A percentile compares a stretch with the other conserved stretches of the same genome.
These are phyloP conservation scores for Fusarium floridanum DNA, from an alignment of 2,329 filamentous ascomycete genomes.

Conservation along the genomic window DNA sequence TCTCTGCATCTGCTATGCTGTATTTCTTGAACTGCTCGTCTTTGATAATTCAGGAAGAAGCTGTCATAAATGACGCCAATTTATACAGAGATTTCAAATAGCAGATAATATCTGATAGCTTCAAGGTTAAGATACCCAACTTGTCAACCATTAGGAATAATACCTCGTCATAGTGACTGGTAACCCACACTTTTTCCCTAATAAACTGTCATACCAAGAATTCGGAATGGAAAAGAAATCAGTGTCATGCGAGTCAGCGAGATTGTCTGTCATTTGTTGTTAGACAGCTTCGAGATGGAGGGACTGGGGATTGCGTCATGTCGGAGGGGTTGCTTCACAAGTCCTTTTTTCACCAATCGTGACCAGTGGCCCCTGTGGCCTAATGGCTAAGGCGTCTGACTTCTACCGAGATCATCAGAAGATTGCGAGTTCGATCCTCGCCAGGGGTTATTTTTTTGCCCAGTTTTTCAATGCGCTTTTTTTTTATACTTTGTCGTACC, in stretches of 20 bases:
- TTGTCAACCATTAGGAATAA: not conserved
- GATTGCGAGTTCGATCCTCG: conserved; percentile 4
- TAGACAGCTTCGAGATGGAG: not conserved
- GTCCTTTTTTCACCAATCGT: not conserved
- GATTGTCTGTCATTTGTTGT: not conserved
- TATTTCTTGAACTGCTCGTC: not conserved
- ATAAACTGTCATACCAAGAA: not conserved
- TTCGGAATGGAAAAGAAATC: fast-evolving
- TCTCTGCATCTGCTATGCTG: not conserved
- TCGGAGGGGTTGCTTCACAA: not conserved
- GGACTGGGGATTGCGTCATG: too few species aligned
- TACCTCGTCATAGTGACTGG: not conserved
- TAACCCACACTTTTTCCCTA: not conserved
- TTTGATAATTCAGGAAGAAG: not conserved
- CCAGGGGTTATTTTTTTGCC: not conserved
- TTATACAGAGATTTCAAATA: not conserved
- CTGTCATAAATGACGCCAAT: not conserved
- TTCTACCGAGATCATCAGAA: not conserved
- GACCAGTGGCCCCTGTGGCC: not conserved
- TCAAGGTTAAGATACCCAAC: not conserved
- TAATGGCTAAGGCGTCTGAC: conserved; percentile 4
- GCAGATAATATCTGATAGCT: not conserved
- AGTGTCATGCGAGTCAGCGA: too few species aligned
- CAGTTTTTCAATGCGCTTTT: not conserved
- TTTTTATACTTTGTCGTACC: not conserved